Evolutionary conservation across 1,284 basidiomycete species (phyloP).

Genomic region (Moniliella sp.): DNA sequence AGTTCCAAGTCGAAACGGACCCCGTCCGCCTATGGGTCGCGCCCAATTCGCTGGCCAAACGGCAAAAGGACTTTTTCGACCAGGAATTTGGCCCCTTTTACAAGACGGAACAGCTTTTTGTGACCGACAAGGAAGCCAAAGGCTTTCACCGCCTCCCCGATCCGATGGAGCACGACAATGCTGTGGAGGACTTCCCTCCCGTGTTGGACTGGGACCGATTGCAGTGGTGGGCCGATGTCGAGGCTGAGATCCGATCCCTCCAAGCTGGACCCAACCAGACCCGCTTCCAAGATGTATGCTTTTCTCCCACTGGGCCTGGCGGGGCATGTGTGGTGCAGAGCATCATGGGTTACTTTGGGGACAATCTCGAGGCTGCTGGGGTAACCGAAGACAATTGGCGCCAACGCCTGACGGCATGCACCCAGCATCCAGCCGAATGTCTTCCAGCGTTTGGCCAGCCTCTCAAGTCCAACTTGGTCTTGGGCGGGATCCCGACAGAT

Average conservation of each 20-base stretch:
- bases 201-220: constrained; percentile 60
- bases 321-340: constrained; percentile 66
- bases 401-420: constrained; percentile 49
- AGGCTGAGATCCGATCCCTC: constrained; percentile 53
- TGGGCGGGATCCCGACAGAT: constrained; percentile 49
- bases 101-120: constrained; percentile 72
- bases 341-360: constrained; percentile 54
- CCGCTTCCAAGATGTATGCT: constrained; percentile 62
- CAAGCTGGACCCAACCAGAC: constrained; percentile 48
- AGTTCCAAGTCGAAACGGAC: constrained; percentile 77
- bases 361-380: constrained; percentile 11
- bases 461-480: constrained; percentile 60
- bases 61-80: constrained; percentile 81
- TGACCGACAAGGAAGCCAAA: constrained; percentile 11
- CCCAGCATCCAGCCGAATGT: constrained; percentile 55
- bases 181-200: constrained; percentile 11
- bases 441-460: constrained; percentile 81
- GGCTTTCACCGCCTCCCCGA: too few species aligned
- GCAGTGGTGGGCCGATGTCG: constrained; percentile 59
- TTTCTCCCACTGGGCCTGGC: constrained; percentile 49
- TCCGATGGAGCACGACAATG: neutral
- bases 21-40: constrained; percentile 86
- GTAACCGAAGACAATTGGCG: constrained; percentile 41
- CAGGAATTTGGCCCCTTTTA: constrained; percentile 88
- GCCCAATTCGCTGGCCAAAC: constrained; percentile 58